These are phyloP conservation scores for Phialemonium atrogriseum DNA, from an alignment of 2,329 filamentous ascomycete genomes.

Conservation along the genomic window DNA sequence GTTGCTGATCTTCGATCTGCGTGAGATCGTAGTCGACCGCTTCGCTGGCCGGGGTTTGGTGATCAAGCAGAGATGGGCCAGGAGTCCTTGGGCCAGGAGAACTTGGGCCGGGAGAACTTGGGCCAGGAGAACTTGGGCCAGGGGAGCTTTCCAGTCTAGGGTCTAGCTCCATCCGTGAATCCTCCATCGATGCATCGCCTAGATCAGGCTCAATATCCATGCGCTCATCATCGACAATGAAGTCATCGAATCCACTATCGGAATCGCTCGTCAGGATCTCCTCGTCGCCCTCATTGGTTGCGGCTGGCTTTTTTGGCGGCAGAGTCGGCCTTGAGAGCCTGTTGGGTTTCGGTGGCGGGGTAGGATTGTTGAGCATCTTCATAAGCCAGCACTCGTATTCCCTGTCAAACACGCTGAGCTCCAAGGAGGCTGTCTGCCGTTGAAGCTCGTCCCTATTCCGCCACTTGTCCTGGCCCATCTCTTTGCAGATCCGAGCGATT, in stretches of 20 bases:
- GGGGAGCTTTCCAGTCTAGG: background rate
- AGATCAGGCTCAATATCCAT: background rate
- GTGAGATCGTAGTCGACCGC: slow-evolving; percentile 6
- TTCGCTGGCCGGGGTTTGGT: slow-evolving; percentile 1
- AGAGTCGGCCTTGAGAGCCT: slow-evolving; percentile 13
- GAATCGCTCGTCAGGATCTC: slow-evolving; percentile 43
- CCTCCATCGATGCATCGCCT: slow-evolving; percentile 1
- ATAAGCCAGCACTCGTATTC: slow-evolving; percentile 44
- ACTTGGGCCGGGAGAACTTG: background rate
- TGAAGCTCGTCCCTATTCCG: slow-evolving; percentile 41
- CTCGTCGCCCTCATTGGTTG: slow-evolving; percentile 29
- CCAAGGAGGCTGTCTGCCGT: slow-evolving; percentile 48
- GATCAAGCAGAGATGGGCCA: background rate
- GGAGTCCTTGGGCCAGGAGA: background rate
- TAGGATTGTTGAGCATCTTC: slow-evolving; percentile 32
- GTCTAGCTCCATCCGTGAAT: slow-evolving; percentile 10
- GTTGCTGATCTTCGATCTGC: too few relatives aligned
- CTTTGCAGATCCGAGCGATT: slow-evolving; percentile 44
- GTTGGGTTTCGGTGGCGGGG: slow-evolving; percentile 27
- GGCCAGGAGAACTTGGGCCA: background rate
- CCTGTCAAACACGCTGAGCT: slow-evolving; percentile 56
- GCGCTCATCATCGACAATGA: slow-evolving; percentile 33
- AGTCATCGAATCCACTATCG: slow-evolving; percentile 37
- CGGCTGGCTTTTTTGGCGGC: slow-evolving; percentile 28
- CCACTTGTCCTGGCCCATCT: slow-evolving; percentile 48